phyloP scores from a whole-genome alignment of 202 grass and related monocot species.

The Alloteropsis angusta region DNA sequence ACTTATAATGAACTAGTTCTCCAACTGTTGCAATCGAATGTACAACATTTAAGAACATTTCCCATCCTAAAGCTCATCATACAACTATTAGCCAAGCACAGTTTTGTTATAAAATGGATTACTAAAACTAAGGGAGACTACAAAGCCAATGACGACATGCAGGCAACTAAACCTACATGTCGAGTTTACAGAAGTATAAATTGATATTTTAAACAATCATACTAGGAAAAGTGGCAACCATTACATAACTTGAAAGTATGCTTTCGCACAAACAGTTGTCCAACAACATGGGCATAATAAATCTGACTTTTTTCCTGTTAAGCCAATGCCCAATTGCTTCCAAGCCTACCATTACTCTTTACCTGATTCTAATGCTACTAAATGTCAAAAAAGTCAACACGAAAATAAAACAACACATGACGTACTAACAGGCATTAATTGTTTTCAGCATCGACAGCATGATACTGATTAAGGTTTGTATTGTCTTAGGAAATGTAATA shows the following conservation, averaged over 20 bases:
- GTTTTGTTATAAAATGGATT: not conserved
- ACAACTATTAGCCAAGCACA: not conserved
- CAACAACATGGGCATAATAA: not conserved
- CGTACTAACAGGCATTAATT: not conserved
- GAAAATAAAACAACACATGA: not conserved
- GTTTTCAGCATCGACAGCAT: not conserved
- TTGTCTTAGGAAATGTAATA: not conserved
- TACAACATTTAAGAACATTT: not conserved
- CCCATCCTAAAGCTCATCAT: not conserved
- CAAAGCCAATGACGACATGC: not conserved
- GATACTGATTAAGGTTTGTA: not conserved
- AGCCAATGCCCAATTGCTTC: not conserved
- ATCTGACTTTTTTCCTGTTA: not conserved
- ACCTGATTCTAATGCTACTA: not conserved
- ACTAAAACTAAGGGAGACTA: not conserved
- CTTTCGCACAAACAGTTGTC: not conserved
- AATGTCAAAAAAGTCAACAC: not conserved
- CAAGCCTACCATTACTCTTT: not conserved
- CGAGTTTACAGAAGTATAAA: not conserved
- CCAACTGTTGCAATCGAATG: not conserved
- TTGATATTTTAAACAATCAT: not conserved
- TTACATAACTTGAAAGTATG: not conserved
- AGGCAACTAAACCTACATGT: not conserved
- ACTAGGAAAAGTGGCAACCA: not conserved
- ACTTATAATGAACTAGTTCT: not conserved